These are phyloP conservation scores for Geranium brycei DNA, from an alignment of 345 rosid genomes.

Conservation along the genomic window DNA sequence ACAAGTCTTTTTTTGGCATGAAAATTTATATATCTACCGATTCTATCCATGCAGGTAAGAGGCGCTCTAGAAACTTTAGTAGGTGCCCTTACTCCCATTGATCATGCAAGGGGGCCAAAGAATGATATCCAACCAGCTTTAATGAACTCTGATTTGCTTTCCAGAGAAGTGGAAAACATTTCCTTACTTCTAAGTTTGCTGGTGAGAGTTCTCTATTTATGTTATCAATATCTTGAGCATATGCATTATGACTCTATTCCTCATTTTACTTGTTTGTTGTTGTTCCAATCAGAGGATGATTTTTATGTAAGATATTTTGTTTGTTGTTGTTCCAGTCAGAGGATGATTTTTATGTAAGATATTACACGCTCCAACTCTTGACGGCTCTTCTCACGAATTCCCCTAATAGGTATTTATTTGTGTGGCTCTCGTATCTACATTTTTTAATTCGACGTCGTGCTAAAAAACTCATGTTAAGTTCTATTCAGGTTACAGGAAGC, in stretches of 20 bases:
- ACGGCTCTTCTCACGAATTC: constrained; percentile 92
- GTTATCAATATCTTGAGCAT: constrained; percentile 1
- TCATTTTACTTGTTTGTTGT: neutral
- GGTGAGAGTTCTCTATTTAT: constrained; percentile 35
- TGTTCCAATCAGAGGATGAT: constrained; percentile 77
- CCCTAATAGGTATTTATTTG: constrained; percentile 56
- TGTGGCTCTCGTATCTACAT: neutral
- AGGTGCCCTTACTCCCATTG: constrained; percentile 73
- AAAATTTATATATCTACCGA: neutral
- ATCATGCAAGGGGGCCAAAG: constrained; percentile 59
- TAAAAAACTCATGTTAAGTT: constrained; percentile 22
- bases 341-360: constrained; percentile 92
- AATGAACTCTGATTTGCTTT: constrained; percentile 91
- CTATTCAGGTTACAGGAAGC: constrained; percentile 96
- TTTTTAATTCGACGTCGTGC: constrained; percentile 6
- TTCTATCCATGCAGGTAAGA: constrained; percentile 43
- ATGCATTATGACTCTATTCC: constrained; percentile 2
- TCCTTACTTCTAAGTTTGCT: constrained; percentile 84
- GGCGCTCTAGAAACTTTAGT: constrained; percentile 95
- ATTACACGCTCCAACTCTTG: constrained; percentile 86
- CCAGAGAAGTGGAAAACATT: constrained; percentile 83
- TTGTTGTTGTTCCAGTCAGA: constrained; percentile 49
- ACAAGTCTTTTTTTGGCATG: neutral
- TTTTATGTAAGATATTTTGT: constrained; percentile 70
- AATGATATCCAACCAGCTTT: constrained; percentile 78